Conservation (phyloP, 805 yeast species). For the Sugiyamaella valdiviana region DNA sequence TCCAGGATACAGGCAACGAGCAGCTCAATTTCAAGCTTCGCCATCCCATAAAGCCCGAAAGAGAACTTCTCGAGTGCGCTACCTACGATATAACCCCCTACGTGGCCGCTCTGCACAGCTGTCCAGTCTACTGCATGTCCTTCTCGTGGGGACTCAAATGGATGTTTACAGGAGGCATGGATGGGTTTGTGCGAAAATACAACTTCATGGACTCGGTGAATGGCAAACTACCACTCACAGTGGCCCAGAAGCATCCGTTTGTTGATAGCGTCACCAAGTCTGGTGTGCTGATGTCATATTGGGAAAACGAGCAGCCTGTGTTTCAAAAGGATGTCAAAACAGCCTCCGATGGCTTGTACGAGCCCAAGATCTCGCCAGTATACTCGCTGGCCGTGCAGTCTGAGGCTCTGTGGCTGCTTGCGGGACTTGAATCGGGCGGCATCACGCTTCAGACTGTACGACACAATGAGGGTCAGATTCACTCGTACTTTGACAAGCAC, state of each 20-base stretch:
- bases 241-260: conserved; percentile 82
- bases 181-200: conserved; percentile 86
- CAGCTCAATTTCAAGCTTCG: conserved; percentile 17
- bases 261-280: conserved; percentile 82
- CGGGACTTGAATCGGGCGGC: conserved; percentile 78
- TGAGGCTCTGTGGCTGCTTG: conserved; percentile 74
- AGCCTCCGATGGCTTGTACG: conserved; percentile 31
- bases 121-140: conserved; percentile 71
- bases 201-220: conserved; percentile 80
- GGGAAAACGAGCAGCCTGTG: conserved; percentile 94
- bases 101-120: conserved; percentile 79
- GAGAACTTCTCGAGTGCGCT: conserved; percentile 47
- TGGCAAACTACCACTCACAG: conserved; percentile 80
- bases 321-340: conserved; percentile 39
- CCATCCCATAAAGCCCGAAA: conserved; percentile 26
- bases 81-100: conserved; percentile 71
- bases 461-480: conserved; percentile 72
- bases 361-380: conserved; percentile 65
- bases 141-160: conserved; percentile 76
- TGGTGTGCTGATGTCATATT: conserved; percentile 76
- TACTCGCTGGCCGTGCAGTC: conserved; percentile 79
- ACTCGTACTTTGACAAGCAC: conserved; percentile 71
- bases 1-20: conserved; percentile 16
- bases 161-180: conserved; percentile 92
- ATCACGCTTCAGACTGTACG: conserved; percentile 77